A percentile compares a stretch with the other conserved stretches of the same genome.
These are phyloP conservation scores for Aspergillus costaricaensis DNA, from an alignment of 2,329 filamentous ascomycete species.

Conservation along the genomic window DNA sequence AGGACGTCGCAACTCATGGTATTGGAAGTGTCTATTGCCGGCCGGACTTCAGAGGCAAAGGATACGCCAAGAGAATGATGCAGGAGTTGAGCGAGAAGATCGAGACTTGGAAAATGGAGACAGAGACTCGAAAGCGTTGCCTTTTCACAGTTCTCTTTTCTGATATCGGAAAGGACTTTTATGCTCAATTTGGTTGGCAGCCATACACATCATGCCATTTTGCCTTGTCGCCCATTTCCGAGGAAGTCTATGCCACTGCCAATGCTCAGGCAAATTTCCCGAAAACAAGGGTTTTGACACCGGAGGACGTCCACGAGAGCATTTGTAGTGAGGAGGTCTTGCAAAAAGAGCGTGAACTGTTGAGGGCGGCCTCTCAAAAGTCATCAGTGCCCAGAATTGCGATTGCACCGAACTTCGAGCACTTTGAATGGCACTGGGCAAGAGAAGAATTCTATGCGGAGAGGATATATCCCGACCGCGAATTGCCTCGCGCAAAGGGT, in stretches of 20 bases:
- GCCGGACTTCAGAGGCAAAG: slow-evolving; percentile 65
- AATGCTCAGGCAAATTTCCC: slow-evolving; percentile 29
- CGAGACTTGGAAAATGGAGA: slow-evolving; percentile 54
- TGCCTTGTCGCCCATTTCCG: slow-evolving; percentile 54
- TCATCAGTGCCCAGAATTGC: slow-evolving; percentile 59
- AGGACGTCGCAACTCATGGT: slow-evolving; percentile 65
- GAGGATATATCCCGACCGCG: slow-evolving; percentile 58
- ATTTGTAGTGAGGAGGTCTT: slow-evolving; percentile 67
- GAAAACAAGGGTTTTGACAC: slow-evolving; percentile 33
- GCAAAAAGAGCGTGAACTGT: slow-evolving; percentile 62
- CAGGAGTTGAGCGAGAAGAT: slow-evolving; percentile 61
- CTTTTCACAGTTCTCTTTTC: slow-evolving; percentile 81
- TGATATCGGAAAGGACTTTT: slow-evolving; percentile 82
- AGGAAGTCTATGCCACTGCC: slow-evolving; percentile 21
- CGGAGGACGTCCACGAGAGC: slow-evolving; percentile 35
- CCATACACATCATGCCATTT: slow-evolving; percentile 73
- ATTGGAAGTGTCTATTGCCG: slow-evolving; percentile 79
- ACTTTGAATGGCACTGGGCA: slow-evolving; percentile 74
- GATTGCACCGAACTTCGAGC: slow-evolving; percentile 66
- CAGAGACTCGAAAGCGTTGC: slow-evolving; percentile 42
- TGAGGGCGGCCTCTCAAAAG: slow-evolving; percentile 53
- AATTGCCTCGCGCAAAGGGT: slow-evolving; percentile 64
- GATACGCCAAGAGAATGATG: slow-evolving; percentile 79
- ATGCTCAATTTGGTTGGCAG: slow-evolving; percentile 75
- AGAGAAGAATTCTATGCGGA: slow-evolving; percentile 77